Percentiles rank a stretch among this genome's conserved stretches.
Evolutionary conservation across 2,329 filamentous ascomycete genomes (phyloP).

Genomic region (Xylaria hypoxylon): DNA sequence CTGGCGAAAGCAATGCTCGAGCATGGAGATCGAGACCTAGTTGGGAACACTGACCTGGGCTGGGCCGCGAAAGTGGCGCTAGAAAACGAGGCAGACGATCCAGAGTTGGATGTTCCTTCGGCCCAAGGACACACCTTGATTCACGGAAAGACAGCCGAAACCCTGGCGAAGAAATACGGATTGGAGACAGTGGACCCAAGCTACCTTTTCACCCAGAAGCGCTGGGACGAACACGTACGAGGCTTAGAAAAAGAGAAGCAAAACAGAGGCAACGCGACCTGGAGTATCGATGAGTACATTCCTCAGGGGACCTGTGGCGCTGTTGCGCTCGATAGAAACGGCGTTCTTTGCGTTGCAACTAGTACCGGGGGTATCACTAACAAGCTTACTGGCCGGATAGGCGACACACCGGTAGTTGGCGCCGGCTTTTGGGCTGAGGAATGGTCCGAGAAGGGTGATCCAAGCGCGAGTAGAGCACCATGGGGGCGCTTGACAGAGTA

Average conservation of each 20-base stretch:
- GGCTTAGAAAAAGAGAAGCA: conserved; percentile 64
- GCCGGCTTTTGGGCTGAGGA: conserved; percentile 93
- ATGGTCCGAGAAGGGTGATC: conserved; percentile 69
- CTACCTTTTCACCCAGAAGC: conserved; percentile 83
- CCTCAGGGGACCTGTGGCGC: conserved; percentile 88
- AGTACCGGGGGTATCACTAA: conserved; percentile 86
- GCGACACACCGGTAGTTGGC: conserved; percentile 85
- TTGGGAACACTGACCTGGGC: conserved; percentile 37
- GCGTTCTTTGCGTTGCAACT: conserved; percentile 76
- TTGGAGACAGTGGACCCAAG: conserved; percentile 74
- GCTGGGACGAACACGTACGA: conserved; percentile 81
- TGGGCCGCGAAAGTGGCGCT: conserved; percentile 38
- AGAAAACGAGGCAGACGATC: conserved; percentile 38
- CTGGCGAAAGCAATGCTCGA: conserved; percentile 79
- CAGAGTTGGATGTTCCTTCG: conserved; percentile 59
- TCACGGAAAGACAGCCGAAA: conserved; percentile 75
- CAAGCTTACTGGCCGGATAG: conserved; percentile 85
- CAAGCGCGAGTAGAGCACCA: conserved; percentile 41
- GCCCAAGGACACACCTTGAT: conserved; percentile 78
- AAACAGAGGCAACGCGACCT: conserved; percentile 58
- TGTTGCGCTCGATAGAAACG: conserved; percentile 81
- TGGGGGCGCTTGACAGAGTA: conserved; percentile 42
- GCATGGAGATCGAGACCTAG: conserved; percentile 71
- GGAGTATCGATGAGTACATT: conserved; percentile 73
- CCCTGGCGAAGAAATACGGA: conserved; percentile 74